Conservation (phyloP, 805 yeast species). For the Danielia reshetovae region DNA sequence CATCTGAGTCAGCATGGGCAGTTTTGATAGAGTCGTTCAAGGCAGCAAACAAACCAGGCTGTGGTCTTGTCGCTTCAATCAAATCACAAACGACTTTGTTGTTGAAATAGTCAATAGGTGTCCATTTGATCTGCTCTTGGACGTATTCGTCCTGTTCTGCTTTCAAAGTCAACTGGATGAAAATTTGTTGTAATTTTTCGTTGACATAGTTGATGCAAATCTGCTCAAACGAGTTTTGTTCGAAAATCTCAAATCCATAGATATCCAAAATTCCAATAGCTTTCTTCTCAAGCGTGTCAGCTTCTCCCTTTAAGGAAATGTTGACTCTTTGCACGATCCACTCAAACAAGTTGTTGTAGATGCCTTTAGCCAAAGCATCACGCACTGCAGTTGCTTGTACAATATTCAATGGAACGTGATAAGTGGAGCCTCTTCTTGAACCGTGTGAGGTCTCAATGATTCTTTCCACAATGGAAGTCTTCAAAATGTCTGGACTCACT, state of each 20-base stretch:
- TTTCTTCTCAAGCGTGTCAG: slow-evolving; percentile 36
- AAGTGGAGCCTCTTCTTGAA: slow-evolving; percentile 83
- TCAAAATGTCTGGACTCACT: slow-evolving; percentile 64
- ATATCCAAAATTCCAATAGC: slow-evolving; percentile 94
- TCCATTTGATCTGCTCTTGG: slow-evolving; percentile 93
- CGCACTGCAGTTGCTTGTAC: slow-evolving; percentile 94
- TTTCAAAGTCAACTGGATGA: slow-evolving; percentile 90
- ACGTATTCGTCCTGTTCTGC: slow-evolving; percentile 98
- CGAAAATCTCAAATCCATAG: slow-evolving; percentile 94
- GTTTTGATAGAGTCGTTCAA: slow-evolving; percentile 96
- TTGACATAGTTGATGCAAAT: slow-evolving; percentile 93
- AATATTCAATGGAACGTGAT: slow-evolving; percentile 87
- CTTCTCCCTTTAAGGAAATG: slow-evolving; percentile 55
- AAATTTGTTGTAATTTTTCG: slow-evolving; percentile 94
- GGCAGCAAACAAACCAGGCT: slow-evolving; percentile 92
- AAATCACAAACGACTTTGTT: slow-evolving; percentile 95
- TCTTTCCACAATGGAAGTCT: slow-evolving; percentile 70
- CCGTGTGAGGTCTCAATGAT: slow-evolving; percentile 90
- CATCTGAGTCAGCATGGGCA: slow-evolving; percentile 95
- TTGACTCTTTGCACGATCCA: slow-evolving; percentile 96
- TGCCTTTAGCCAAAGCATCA: slow-evolving; percentile 92
- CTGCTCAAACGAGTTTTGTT: slow-evolving; percentile 92
- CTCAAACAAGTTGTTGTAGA: slow-evolving; percentile 88
- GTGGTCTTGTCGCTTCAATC: slow-evolving; percentile 87
- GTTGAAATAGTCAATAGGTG: slow-evolving; percentile 94